Base-by-base conservation (phyloP, 1,284 basidiomycete genomes). In the Vanrija sp. region DNA sequence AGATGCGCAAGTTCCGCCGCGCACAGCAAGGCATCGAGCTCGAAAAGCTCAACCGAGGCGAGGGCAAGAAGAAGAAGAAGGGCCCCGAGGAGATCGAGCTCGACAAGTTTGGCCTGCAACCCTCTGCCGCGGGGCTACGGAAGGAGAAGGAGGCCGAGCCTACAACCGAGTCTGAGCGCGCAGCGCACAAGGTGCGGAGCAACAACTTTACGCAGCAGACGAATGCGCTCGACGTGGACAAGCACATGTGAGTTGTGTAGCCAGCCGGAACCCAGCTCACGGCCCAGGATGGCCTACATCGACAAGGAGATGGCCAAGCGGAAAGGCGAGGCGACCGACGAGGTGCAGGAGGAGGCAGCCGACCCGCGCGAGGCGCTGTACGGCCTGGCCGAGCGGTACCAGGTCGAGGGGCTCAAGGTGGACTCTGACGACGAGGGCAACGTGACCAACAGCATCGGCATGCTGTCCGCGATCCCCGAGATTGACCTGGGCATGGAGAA, bases 131-230 rank as follows among this genome's bases (percentile, higher is more conserved):
- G 23, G 43, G 54, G 23, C 19, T 31, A 22, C 54, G 46, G 7
- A 68, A 80, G 78, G 36, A 79, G 43, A 83, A 81, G 2, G 85
- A 83, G 0, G 84, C 84, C 12, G 83, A 83, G 84, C 83, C 44
- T 15, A 39, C 38, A n/a, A 31, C 31, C 49, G 80, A 83, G 44
- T 83, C 84, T 48, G 83, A 85, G 4, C 85, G 84, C 59, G 84
- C 87, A 18, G 72, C 73, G 24, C 79, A 89, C 50, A 80, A 86
- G 53, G 84, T 97, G 4, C 82, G 90, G 45, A 81, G 83, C 22
- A 94, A 89, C 76, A 96, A 97, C 77, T 97, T 98, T 71, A 98
- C 95, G 0, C 88, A 91, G 59, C 94, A 98, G 76, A 98, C 94
- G 2, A 96, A 96, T 68, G 85, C 85, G 2, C 81, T 98, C 12